These are phyloP conservation scores for Arachis monticola DNA, from an alignment of 331 rosid species.

Conservation along the genomic window DNA sequence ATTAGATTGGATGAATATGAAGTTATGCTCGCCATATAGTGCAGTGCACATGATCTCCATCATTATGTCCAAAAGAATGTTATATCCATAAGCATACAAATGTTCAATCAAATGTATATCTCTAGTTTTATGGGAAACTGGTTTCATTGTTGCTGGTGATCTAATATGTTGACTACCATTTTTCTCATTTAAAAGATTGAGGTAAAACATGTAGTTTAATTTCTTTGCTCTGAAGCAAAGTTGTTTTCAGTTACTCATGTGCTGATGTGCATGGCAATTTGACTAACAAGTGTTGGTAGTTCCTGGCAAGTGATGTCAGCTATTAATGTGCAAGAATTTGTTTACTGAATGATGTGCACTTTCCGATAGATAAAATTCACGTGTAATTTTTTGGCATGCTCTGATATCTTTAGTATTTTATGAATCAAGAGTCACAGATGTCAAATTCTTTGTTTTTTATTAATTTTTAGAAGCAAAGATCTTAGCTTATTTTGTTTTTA, in stretches of 20 bases:
- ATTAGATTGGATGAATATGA: conserved; percentile 34
- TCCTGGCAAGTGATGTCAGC: not conserved
- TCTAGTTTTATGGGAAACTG: conserved; percentile 9
- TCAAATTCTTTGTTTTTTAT: not conserved
- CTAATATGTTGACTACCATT: not conserved
- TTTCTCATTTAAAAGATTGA: not conserved
- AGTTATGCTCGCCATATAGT: conserved; percentile 34
- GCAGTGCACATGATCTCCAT: conserved; percentile 37
- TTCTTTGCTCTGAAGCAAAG: not conserved
- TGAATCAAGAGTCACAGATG: not conserved
- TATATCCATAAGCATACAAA: conserved; percentile 31
- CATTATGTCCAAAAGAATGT: conserved; percentile 25
- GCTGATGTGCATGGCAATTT: not conserved
- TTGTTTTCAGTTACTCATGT: not conserved
- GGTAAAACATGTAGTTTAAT: not conserved
- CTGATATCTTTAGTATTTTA: not conserved
- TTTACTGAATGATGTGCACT: not conserved
- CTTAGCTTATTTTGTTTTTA: not conserved
- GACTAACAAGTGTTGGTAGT: not conserved
- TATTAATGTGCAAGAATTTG: not conserved
- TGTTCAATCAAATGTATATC: conserved; percentile 40
- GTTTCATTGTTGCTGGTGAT: conserved; percentile 26
- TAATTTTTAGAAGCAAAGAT: not conserved
- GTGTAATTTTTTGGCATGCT: not conserved
- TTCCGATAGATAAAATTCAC: not conserved